A percentile compares a stretch with the other conserved stretches of the same genome.
Conservation (phyloP, 108 stramenopile species). For the Cyclostephanos tholiformis region DNA sequence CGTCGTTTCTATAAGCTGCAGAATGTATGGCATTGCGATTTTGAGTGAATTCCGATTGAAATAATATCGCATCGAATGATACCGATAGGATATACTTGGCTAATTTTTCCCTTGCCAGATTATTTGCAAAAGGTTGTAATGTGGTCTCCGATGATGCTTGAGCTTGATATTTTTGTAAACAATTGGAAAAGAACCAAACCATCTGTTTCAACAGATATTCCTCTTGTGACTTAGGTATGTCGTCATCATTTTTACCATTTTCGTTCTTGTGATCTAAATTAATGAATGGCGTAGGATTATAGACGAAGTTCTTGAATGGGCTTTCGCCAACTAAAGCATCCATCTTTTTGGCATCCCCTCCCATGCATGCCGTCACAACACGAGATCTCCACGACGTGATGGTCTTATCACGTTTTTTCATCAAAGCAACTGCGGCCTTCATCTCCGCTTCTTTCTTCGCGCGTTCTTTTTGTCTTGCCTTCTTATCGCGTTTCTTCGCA, state of each 20-base stretch:
- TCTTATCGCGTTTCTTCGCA: constrained; percentile 75
- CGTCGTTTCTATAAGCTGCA: constrained; percentile 36
- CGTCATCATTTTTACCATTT: constrained; percentile 2
- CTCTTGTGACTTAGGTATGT: constrained; percentile 27
- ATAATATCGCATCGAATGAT: constrained; percentile 29
- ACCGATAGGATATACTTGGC: constrained; percentile 36
- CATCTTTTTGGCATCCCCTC: constrained; percentile 59
- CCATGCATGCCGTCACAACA: constrained; percentile 70
- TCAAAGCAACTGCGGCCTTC: constrained; percentile 67
- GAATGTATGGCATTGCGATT: constrained; percentile 36
- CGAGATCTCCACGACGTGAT: constrained; percentile 72
- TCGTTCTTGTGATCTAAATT: constrained; percentile 10
- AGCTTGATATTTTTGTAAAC: constrained; percentile 38
- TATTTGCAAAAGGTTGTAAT: constrained; percentile 19
- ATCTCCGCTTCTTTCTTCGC: constrained; percentile 64
- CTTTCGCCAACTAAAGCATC: constrained; percentile 64
- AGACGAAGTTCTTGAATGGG: constrained; percentile 49
- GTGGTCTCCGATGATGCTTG: background rate
- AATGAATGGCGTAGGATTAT: constrained; percentile 3
- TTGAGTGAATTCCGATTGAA: constrained; percentile 20
- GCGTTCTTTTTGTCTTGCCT: constrained; percentile 68
- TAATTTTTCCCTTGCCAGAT: constrained; percentile 37
- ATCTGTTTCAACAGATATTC: constrained; percentile 36
- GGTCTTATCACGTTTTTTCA: constrained; percentile 72
- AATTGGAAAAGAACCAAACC: constrained; percentile 46